phyloP scores from a whole-genome alignment of 148 eudicot genomes.

The Beta vulgaris region DNA sequence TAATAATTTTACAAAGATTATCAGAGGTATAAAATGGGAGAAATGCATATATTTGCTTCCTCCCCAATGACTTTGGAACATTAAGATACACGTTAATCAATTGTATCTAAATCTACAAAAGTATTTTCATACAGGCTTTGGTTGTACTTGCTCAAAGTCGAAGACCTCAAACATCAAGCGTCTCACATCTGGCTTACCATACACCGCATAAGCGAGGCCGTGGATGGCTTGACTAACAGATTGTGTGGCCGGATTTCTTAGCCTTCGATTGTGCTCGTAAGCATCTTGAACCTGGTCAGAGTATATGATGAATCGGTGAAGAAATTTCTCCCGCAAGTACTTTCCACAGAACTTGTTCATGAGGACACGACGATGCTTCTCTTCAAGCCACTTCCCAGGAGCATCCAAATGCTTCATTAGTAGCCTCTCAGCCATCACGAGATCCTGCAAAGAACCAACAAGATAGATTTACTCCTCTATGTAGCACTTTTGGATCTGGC shows the following conservation, averaged over 20 bases:
- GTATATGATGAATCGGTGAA: constrained; percentile 84
- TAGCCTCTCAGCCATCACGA: constrained; percentile 94
- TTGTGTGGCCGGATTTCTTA: constrained; percentile 88
- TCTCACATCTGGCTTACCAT: constrained; percentile 91
- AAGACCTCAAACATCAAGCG: constrained; percentile 97
- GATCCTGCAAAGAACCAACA: constrained; percentile 54
- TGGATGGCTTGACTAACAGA: constrained; percentile 92
- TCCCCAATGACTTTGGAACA: background rate
- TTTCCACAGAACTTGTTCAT: constrained; percentile 96
- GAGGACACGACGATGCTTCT: constrained; percentile 73
- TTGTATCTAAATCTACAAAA: constrained; percentile 30
- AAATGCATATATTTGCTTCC: constrained; percentile 17
- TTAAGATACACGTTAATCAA: constrained; percentile 6
- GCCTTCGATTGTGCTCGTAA: constrained; percentile 80
- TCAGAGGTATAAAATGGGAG: constrained; percentile 3
- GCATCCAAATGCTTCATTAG: constrained; percentile 98
- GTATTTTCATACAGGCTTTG: constrained; percentile 48
- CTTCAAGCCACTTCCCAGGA: constrained; percentile 82
- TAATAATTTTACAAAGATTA: background rate
- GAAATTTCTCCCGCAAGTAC: constrained; percentile 71
- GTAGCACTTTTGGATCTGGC: too few species aligned
- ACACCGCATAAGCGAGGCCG: constrained; percentile 85
- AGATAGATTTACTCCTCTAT: constrained; percentile 1
- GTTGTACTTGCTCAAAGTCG: constrained; percentile 93
- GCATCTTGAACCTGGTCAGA: constrained; percentile 82